Conservation (phyloP, 2,329 filamentous ascomycete species). For the Metarhizium robertsii region DNA sequence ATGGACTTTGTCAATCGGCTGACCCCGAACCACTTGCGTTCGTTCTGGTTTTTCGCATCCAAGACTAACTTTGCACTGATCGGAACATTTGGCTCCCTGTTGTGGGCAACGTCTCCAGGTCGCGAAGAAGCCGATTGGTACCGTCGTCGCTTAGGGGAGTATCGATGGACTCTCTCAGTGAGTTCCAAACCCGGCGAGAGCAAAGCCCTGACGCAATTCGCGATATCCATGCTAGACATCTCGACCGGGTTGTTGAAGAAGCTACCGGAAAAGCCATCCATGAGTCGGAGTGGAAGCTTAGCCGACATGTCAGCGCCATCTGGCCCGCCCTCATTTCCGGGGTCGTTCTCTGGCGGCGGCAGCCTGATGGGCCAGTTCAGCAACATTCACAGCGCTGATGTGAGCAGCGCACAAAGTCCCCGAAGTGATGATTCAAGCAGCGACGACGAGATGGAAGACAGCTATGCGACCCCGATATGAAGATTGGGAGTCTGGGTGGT, state of each 20-base stretch:
- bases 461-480: constrained; percentile 15
- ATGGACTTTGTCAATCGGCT: constrained; percentile 97
- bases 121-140: constrained; percentile 92
- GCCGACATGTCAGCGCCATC: constrained; percentile 33
- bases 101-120: constrained; percentile 82
- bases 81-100: constrained; percentile 81
- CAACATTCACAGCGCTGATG: constrained; percentile 36
- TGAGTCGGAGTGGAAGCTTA: constrained; percentile 45
- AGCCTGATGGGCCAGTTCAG: constrained; percentile 32
- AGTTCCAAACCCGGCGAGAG: constrained; percentile 62
- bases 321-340: constrained; percentile 13
- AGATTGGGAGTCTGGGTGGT: neutral
- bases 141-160: constrained; percentile 73
- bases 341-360: constrained; percentile 21
- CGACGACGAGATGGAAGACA: constrained; percentile 43
- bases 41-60: constrained; percentile 87
- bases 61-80: constrained; percentile 92
- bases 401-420: constrained; percentile 43
- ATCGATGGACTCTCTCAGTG: constrained; percentile 87
- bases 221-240: constrained; percentile 70
- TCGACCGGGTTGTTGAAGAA: constrained; percentile 59
- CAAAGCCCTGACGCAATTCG: constrained; percentile 53
- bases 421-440: constrained; percentile 39
- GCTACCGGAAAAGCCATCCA: constrained; percentile 60
- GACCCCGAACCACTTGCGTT: constrained; percentile 73